These are phyloP conservation scores for Crataegus laevigata DNA, from an alignment of 306 rosid genomes.

Conservation along the genomic window DNA sequence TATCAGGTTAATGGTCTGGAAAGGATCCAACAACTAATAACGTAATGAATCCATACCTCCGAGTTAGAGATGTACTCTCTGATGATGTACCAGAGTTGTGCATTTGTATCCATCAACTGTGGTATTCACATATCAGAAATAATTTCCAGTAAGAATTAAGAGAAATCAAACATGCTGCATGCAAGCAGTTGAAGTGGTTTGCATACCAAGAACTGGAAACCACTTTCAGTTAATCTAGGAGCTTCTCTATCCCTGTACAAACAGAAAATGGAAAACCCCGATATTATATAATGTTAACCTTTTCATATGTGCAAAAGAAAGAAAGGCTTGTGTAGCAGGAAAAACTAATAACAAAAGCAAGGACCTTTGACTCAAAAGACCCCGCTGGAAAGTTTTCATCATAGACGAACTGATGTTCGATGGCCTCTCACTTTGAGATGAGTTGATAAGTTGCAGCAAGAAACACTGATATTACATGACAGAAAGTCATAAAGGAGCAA, in stretches of 20 bases:
- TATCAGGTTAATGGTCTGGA: background rate
- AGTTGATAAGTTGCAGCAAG: constrained; percentile 88
- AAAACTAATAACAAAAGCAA: constrained; percentile 3
- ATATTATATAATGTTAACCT: constrained; percentile 8
- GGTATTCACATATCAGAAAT: constrained; percentile 27
- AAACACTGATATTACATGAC: constrained; percentile 65
- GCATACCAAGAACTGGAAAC: constrained; percentile 98
- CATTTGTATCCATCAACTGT: constrained; percentile 96
- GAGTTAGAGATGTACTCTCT: constrained; percentile 93
- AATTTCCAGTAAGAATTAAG: constrained; percentile 11
- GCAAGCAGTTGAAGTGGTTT: constrained; percentile 23
- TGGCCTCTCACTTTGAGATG: constrained; percentile 67
- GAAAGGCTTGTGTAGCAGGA: background rate
- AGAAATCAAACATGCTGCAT: background rate
- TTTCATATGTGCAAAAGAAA: background rate
- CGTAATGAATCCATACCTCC: constrained; percentile 45
- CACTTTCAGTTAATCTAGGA: constrained; percentile 87
- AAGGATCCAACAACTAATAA: background rate
- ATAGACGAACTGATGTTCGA: constrained; percentile 69
- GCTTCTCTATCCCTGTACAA: constrained; percentile 73
- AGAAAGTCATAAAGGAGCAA: constrained; percentile 31
- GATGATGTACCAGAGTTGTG: constrained; percentile 96
- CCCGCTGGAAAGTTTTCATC: constrained; percentile 92
- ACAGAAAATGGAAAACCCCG: constrained; percentile 2
- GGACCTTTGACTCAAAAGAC: constrained; percentile 79